A percentile compares a stretch with the other conserved stretches of the same genome.
These are phyloP conservation scores for Wickerhamiella parazyma DNA, from an alignment of 805 yeast species.

Conservation along the genomic window DNA sequence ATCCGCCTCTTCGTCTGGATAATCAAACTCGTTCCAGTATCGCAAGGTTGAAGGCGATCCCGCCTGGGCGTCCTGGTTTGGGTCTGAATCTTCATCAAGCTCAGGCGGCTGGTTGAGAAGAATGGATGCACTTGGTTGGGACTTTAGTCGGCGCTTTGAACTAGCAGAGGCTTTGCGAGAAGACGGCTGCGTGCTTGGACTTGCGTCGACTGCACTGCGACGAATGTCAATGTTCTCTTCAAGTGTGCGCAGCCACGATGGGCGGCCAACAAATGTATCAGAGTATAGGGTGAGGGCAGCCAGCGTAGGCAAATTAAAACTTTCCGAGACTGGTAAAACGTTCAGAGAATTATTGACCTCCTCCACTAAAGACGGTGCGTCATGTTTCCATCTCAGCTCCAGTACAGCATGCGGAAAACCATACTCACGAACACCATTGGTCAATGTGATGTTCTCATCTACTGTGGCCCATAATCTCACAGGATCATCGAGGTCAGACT, in stretches of 20 bases:
- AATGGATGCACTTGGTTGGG: conserved; percentile 12
- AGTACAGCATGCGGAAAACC: conserved; percentile 38
- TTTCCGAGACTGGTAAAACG: conserved; percentile 32
- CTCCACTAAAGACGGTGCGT: conserved; percentile 28
- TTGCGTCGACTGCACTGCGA: conserved; percentile 28
- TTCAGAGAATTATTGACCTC: conserved; percentile 36
- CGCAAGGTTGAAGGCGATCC: conserved; percentile 22
- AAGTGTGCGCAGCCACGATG: conserved; percentile 30
- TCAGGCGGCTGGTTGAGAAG: conserved; percentile 14
- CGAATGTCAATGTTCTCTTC: conserved; percentile 32
- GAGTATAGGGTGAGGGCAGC: conserved; percentile 25
- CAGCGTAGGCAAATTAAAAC: conserved; percentile 28
- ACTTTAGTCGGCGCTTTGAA: not conserved
- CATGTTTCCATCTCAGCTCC: conserved; percentile 34
- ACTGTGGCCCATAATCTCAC: conserved; percentile 27
- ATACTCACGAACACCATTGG: conserved; percentile 4
- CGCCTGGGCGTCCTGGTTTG: not conserved
- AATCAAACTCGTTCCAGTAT: conserved; percentile 59
- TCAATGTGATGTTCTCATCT: conserved; percentile 21
- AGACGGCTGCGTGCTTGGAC: too few species aligned
- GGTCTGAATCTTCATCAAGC: not conserved
- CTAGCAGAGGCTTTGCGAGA: too few species aligned
- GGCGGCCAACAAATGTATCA: conserved; percentile 24
- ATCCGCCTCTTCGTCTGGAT: conserved; percentile 37
- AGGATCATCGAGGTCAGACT: not conserved